These are phyloP conservation scores for Pachyrhizus erosus DNA, from an alignment of 306 rosid genomes.

Conservation along the genomic window DNA sequence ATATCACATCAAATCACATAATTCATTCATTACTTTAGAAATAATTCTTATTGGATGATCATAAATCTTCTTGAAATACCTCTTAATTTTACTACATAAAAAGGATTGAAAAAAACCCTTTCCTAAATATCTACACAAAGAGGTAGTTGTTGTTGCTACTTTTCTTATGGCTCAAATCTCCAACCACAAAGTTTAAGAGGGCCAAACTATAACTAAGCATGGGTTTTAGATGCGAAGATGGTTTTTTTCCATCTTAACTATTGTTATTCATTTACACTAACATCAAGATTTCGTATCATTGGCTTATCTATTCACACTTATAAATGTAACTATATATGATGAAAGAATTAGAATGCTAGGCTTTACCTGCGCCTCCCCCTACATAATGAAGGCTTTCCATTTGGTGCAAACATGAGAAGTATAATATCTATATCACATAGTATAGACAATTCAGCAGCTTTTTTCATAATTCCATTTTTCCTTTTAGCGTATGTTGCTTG, in stretches of 20 bases:
- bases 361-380: slow-evolving; percentile 73
- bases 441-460: slow-evolving; percentile 87
- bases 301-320: background rate
- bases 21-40: background rate
- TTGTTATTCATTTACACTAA: background rate
- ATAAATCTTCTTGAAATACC: background rate
- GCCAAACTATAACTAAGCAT: background rate
- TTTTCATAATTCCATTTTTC: slow-evolving; percentile 79
- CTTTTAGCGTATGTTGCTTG: slow-evolving; percentile 90
- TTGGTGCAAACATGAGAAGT: slow-evolving; percentile 97
- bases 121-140: background rate
- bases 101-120: background rate
- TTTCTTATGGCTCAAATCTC: slow-evolving; percentile 7
- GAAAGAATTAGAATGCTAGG: background rate
- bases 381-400: slow-evolving; percentile 84
- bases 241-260: background rate
- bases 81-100: background rate
- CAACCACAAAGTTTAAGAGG: background rate
- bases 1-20: background rate
- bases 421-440: slow-evolving; percentile 85
- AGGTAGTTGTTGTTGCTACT: background rate
- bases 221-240: background rate
- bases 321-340: background rate
- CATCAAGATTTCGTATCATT: background rate
- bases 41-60: background rate